Percentiles rank a stretch among this genome's conserved stretches.
Conservation (phyloP, 148 eudicot genomes). For the Simmondsia chinensis region DNA sequence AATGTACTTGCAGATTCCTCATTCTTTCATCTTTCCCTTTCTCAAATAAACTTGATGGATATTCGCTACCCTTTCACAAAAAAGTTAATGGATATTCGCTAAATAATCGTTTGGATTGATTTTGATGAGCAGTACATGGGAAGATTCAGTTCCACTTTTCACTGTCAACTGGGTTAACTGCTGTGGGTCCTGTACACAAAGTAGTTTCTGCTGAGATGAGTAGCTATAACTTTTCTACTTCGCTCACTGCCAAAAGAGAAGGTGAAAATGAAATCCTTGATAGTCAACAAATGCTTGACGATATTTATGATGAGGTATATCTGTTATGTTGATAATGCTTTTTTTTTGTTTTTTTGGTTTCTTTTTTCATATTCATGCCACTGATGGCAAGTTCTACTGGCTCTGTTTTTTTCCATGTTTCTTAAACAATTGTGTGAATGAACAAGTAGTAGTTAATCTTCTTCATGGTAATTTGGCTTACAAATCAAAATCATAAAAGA, state of each 20-base stretch:
- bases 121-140: constrained; percentile 45
- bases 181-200: constrained; percentile 56
- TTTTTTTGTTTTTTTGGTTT: too few relatives aligned
- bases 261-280: constrained; percentile 47
- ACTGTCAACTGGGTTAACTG: constrained; percentile 50
- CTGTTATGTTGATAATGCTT: not conserved
- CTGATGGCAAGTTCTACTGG: not conserved
- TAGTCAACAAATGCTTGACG: constrained; percentile 56
- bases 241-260: constrained; percentile 78
- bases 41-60: not conserved
- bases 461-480: too few relatives aligned
- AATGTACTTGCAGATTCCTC: too few relatives aligned
- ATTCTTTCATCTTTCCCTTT: constrained; percentile 3
- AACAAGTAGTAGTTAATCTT: too few relatives aligned
- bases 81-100: not conserved
- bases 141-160: constrained; percentile 59
- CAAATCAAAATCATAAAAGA: too few relatives aligned
- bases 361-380: not conserved
- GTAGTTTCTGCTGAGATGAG: constrained; percentile 63
- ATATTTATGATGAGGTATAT: constrained; percentile 51
- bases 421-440: too few relatives aligned
- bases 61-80: too few relatives aligned
- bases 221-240: constrained; percentile 34
- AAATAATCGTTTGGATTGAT: constrained; percentile 1
- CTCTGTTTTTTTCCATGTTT: not conserved